Conservation (phyloP, 202 grass and related monocot species). For the Brachypodium distachyon region DNA sequence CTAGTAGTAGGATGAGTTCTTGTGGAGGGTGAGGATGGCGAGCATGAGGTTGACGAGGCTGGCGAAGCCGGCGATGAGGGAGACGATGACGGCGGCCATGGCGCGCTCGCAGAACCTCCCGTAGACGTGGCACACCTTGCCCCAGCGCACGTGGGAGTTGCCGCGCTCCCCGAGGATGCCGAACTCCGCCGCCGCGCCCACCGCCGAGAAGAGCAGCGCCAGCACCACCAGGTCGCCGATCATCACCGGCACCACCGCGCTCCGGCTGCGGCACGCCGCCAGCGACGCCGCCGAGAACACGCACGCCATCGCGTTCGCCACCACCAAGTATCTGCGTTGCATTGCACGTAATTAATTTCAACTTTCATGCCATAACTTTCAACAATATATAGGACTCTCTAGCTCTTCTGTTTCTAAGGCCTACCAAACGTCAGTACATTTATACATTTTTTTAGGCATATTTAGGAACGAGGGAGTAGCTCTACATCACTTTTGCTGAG, state of each 20-base stretch:
- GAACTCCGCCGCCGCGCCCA: slow-evolving; percentile 34
- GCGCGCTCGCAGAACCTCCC: slow-evolving; percentile 57
- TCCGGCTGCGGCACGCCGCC: neutral
- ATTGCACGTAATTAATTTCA: too few species aligned
- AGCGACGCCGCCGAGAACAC: slow-evolving; percentile 37
- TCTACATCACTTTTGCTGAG: too few species aligned
- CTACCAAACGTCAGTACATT: too few species aligned
- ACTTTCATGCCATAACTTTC: too few species aligned
- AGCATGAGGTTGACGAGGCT: slow-evolving; percentile 55
- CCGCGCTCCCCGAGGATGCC: slow-evolving; percentile 40
- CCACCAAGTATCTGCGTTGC: slow-evolving; percentile 50
- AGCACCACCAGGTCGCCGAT: slow-evolving; percentile 36
- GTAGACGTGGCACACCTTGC: slow-evolving; percentile 53
- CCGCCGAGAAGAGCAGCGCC: slow-evolving; percentile 44
- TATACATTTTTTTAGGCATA: too few species aligned
- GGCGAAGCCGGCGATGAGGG: slow-evolving; percentile 31
- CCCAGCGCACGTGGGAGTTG: slow-evolving; percentile 50
- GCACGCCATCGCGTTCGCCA: slow-evolving; percentile 51
- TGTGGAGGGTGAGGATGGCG: slow-evolving; percentile 56
- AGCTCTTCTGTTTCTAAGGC: too few species aligned
- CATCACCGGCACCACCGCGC: slow-evolving; percentile 9
- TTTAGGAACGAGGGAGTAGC: too few species aligned
- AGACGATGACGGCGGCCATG: slow-evolving; percentile 37
- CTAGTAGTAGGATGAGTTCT: slow-evolving; percentile 50
- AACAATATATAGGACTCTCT: too few species aligned